Evolutionary conservation across 164 flowering plant species (phyloP).

Genomic region (Nymphaea colorata): DNA sequence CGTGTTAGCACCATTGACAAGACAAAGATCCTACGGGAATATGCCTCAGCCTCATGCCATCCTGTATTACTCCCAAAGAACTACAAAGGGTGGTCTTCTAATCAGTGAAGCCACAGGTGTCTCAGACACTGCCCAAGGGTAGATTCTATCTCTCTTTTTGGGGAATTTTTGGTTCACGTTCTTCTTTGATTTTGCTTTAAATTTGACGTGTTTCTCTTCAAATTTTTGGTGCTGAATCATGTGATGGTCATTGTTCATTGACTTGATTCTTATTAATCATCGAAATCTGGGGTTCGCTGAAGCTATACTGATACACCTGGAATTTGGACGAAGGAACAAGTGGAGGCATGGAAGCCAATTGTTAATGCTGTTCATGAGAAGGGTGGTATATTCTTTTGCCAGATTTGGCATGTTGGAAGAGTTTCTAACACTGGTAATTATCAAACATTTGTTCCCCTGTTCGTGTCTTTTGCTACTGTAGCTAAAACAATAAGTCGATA

Average conservation of each 20-base stretch:
- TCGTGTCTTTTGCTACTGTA: no score
- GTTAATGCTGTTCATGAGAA: constrained; percentile 26
- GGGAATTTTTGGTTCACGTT: neutral
- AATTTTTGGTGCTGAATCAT: no score
- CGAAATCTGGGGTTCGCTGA: neutral
- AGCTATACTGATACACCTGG: constrained; percentile 21
- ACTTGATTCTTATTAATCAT: neutral
- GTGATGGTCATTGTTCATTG: no score
- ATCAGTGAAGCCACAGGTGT: constrained; percentile 21
- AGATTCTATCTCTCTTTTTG: constrained; percentile 1
- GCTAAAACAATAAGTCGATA: no score
- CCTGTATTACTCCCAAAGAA: constrained; percentile 24
- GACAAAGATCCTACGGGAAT: constrained; percentile 15
- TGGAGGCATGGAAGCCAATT: constrained; percentile 27
- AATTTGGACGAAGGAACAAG: constrained; percentile 25
- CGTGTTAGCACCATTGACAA: constrained; percentile 24
- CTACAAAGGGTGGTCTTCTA: constrained; percentile 11
- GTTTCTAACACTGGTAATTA: constrained; percentile 16
- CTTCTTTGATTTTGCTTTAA: neutral
- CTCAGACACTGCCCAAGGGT: constrained; percentile 27
- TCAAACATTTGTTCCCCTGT: neutral
- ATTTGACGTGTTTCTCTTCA: no score
- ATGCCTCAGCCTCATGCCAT: constrained; percentile 24
- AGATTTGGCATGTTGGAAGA: constrained; percentile 23
- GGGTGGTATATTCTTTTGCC: constrained; percentile 23